Base-by-base conservation (phyloP, 169 alveolate species). In the Cryptosporidium felis region DNA sequence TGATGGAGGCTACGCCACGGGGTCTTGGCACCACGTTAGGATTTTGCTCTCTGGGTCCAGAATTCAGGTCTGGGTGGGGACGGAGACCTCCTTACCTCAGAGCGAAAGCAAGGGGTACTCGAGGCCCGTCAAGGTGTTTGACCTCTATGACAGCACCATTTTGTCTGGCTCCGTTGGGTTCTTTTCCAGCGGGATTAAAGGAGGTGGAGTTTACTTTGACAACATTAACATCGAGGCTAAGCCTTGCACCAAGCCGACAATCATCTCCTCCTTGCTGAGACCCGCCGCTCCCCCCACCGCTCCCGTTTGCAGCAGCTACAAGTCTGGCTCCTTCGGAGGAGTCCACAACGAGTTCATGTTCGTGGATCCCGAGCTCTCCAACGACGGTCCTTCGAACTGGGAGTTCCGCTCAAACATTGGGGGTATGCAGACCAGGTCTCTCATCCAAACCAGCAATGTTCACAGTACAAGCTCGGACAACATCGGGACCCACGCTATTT, bases 21-120 rank as follows among this genome's bases (percentile, higher is more conserved):
- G 81, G 41, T 90, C 81, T 38, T 92, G 95, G 96, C 92, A 92
- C 67, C 92, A 89, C 30, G 90, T 92, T 34, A 80, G 95, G 59
- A 91, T 88, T 40, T 38, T 74, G n/a, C 40, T 74, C 12, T 36
- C 74, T 18, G 85, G 66, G 3, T 56, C 85, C 36, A 74, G 85
- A 36, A 74, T 74, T 16, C 85, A 74, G 21, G 38, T 74, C 14
- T 74, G 85, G 85, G 85, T 74, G 5, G 67, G 74, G 41, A 74
- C 74, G 3, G 74, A 74, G 18, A 16, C 60, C 5, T 36, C 10
- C 18, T 74, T 67, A 2, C 38, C 26, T 8, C 58, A 53, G 26
- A 41, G 26, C 21, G 66, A 16, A 30, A 61, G 56, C n/a, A 51
- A 74, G 60, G 23, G 28, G 8, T 74, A 74, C 53, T 8, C 56